Evolutionary conservation across 306 rosid genomes (phyloP), one percentile per base, ranked within the genome.

Genomic region (Gleditsia sinensis): DNA sequence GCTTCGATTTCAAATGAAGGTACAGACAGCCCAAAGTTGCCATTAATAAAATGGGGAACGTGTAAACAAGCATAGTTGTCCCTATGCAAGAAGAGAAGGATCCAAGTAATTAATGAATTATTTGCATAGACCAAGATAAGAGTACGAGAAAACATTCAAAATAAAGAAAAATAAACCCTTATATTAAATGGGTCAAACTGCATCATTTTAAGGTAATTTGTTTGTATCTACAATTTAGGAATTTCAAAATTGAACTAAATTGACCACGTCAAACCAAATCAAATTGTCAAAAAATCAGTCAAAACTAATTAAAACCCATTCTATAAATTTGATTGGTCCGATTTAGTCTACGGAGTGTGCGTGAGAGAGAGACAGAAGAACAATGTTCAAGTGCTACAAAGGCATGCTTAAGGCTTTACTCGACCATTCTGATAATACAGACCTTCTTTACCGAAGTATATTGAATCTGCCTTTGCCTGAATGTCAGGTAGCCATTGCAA

Each of bases 361-460:
- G 51, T n/a, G 54, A n/a, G 54, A n/a, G 54, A 48, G 24, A 19
- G 24, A 48, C 2, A 37, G 42, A n/a, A n/a, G n/a, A n/a, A n/a
- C n/a, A n/a, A n/a, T n/a, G n/a, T n/a, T n/a, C n/a, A n/a, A 37
- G 42, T 0, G 8, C 10, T 37, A 0, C 42, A 37, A 37, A 7
- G 42, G 42, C 42, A 37, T 37, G 42, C 42, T 37, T 37, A 37
- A 37, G 59, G 6, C 39, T 34, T 1, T 34, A 9, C 14, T 11
- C 13, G 8, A 8, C 27, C 24, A 32, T 58, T 58, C 33, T 60
- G 43, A 63, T 58, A 16, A 7, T 23, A 65, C 81, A 75, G 40
- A 82, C 90, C 93, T 86, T 84, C 83, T 45, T 28, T 33, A 3
- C 89, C 85, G 7, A 86, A 86, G 59, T 75, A 86, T 3, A 82